A percentile compares a stretch with the other conserved stretches of the same genome.
Evolutionary conservation across 129 eudicot species (phyloP).

Genomic region (Flaveria ramosissima): DNA sequence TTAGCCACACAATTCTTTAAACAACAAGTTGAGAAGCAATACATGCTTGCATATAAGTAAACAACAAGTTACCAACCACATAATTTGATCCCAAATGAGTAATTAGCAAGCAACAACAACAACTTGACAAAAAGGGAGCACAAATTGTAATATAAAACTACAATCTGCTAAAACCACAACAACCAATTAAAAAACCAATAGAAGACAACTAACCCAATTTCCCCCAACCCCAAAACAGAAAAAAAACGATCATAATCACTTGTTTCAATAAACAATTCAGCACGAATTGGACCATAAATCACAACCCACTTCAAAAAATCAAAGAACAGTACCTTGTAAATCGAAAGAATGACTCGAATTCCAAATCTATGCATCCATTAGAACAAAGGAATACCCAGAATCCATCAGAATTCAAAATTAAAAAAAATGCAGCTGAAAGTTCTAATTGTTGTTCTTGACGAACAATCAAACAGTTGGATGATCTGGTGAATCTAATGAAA

Average conservation of each 20-base stretch:
- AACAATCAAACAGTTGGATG: slow-evolving; percentile 5
- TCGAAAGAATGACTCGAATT: slow-evolving; percentile 24
- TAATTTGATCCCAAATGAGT: slow-evolving; percentile 24
- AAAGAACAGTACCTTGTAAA: neutral
- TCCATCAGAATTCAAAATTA: slow-evolving; percentile 18
- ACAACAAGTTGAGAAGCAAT: neutral
- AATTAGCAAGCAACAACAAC: slow-evolving; percentile 35
- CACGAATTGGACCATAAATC: slow-evolving; percentile 10
- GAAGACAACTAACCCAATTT: slow-evolving; percentile 17
- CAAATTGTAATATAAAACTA: slow-evolving; percentile 8
- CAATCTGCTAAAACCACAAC: too few species aligned
- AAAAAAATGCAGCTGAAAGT: slow-evolving; percentile 21
- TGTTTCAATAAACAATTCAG: slow-evolving; percentile 17
- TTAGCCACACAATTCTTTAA: slow-evolving; percentile 35
- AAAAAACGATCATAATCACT: neutral
- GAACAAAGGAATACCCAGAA: neutral
- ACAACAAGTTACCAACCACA: too few species aligned
- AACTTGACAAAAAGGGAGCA: slow-evolving; percentile 21
- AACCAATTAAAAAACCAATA: neutral
- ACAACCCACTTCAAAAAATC: neutral
- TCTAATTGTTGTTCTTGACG: neutral
- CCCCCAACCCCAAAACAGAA: slow-evolving; percentile 28
- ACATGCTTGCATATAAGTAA: too few species aligned
- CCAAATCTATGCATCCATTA: neutral
- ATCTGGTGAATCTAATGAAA: slow-evolving; percentile 15